phyloP scores from a whole-genome alignment of 176 grass and related monocot species.

The maize (Zea mays) region Zm-B73-REFERENCE-NAM-5.0 NC_050097.1:153205001-153205500 shows the following conservation, averaged over 20 bases:
- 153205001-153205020: conserved; percentile 8
- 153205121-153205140: neutral
- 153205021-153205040: neutral
- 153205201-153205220: no score
- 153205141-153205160: neutral
- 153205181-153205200: neutral
- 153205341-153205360: conserved; percentile 47
- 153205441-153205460: conserved; percentile 38
- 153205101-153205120: neutral
- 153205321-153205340: conserved; percentile 51
- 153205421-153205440: conserved; percentile 40
- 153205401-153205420: conserved; percentile 39
- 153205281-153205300: conserved; percentile 45
- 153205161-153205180: neutral
- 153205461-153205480: conserved; percentile 39
- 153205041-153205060: no score
- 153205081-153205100: no score
- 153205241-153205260: neutral
- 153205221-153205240: neutral
- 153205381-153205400: conserved; percentile 45
- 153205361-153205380: conserved; percentile 46
- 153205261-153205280: neutral
- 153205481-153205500: neutral
- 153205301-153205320: conserved; percentile 42
- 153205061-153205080: no score